Evolutionary conservation across 371 early-diverging fungal genomes (phyloP), one percentile per base, ranked within the genome.

Genomic region (Dichotomocladium elegans): DNA sequence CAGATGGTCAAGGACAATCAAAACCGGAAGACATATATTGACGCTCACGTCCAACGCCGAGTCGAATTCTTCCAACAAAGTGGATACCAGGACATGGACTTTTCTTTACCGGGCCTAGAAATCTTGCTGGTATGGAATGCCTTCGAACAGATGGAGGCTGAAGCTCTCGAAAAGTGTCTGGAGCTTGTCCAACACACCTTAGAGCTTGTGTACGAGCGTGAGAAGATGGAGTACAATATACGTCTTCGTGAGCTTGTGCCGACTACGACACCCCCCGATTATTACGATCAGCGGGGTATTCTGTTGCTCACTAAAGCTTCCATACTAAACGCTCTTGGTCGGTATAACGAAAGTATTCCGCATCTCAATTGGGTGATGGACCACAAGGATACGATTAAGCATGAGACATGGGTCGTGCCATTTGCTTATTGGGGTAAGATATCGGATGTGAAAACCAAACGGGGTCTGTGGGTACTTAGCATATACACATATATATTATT

Each of bases 361-460:
- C 74, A 77, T 53, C 64, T 82, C 40, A 77, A 74, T 52, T 85
- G 85, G 85, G 72, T 85, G 17, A 45, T 82, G 33, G 85, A 82
- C 47, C 74, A 81, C 47, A 66, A 69, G 21, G 59, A 71, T 11
- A 63, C 60, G 37, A 68, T 80, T 37, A 60, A 63, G 24, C 63
- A 75, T 3, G 83, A 85, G 41, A 77, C 69, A 7, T 85, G 82
- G 81, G 74, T 81, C 12, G 60, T 79, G 3, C 85, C 85, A 24
- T 85, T 85, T 58, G 71, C 83, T n/a, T 81, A 77, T 52, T 85
- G 83, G 81, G 82, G 82, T 68, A 77, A 68, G 30, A n/a, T n/a
- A n/a, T 57, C 14, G 15, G 17, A 45, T 27, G 22, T 35, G 15
- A 11, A 29, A 26, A 30, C 24, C 25, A 34, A 19, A 35, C 9